phyloP scores from a whole-genome alignment of 306 rosid species.

The Quercus rubra region DNA sequence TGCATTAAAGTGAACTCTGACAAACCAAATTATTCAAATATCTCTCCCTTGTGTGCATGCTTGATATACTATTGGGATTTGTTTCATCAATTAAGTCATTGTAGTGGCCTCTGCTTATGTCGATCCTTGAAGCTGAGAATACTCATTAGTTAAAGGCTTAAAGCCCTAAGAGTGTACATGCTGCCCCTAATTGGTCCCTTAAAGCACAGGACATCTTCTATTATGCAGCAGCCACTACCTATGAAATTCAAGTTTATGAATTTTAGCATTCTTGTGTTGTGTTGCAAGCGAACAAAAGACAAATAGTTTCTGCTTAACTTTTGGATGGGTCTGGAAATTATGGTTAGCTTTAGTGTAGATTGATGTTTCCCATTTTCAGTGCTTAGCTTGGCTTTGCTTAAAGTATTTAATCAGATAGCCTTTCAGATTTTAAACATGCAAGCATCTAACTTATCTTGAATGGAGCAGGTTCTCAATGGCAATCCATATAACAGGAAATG shows the following conservation, averaged over 20 bases:
- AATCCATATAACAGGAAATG: conserved; percentile 92
- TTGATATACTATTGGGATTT: not conserved
- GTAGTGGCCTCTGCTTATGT: not conserved
- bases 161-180: conserved; percentile 9
- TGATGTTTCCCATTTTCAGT: not conserved
- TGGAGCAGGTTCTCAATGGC: conserved; percentile 91
- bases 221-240: not conserved
- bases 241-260: not conserved
- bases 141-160: not conserved
- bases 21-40: not conserved
- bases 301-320: conserved; percentile 1
- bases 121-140: conserved; percentile 4
- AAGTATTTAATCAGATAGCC: not conserved
- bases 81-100: conserved; percentile 4
- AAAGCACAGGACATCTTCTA: not conserved
- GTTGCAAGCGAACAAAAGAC: not conserved
- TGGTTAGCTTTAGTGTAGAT: conserved; percentile 1
- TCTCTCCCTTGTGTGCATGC: conserved; percentile 1
- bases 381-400: conserved; percentile 17
- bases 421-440: conserved; percentile 10
- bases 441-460: conserved; percentile 23
- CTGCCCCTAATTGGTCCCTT: not conserved
- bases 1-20: conserved; percentile 4
- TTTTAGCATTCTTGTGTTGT: not conserved
- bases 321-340: conserved; percentile 2